Conservation (phyloP, 768 basidiomycete genomes). For the Podaxis sp. region DNA sequence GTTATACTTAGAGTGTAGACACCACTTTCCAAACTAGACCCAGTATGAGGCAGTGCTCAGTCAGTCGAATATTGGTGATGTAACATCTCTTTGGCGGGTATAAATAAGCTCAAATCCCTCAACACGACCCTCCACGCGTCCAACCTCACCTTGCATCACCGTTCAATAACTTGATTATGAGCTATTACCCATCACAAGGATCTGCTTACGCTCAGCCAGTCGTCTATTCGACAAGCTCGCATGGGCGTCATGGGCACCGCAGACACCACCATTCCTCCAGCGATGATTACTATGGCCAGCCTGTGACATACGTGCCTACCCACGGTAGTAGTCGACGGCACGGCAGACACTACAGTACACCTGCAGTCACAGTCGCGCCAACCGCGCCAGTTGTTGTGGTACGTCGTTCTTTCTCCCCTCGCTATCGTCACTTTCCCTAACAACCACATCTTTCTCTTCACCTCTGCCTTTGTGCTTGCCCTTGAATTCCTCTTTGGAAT, state of each 20-base stretch:
- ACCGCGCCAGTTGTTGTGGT: slow-evolving; percentile 8
- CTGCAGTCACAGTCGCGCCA: background rate
- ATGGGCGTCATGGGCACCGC: background rate
- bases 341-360: slow-evolving; percentile 7
- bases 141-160: background rate
- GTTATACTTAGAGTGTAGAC: background rate
- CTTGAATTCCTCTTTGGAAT: slow-evolving; percentile 4
- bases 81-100: background rate
- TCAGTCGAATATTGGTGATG: background rate
- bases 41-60: slow-evolving; percentile 6
- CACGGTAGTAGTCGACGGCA: slow-evolving; percentile 10
- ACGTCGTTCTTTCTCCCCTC: background rate
- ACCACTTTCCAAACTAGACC: background rate
- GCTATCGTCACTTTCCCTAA: background rate
- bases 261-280: background rate
- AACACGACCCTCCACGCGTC: background rate
- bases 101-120: slow-evolving; percentile 4
- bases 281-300: slow-evolving; percentile 1
- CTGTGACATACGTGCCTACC: slow-evolving; percentile 8
- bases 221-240: slow-evolving; percentile 1
- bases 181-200: slow-evolving; percentile 10
- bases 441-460: background rate
- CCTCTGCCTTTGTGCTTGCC: slow-evolving; percentile 7
- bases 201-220: slow-evolving; percentile 10
- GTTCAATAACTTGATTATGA: background rate